These are phyloP conservation scores for Lepiota subincarnata DNA, from an alignment of 768 basidiomycete species.

Conservation along the genomic window DNA sequence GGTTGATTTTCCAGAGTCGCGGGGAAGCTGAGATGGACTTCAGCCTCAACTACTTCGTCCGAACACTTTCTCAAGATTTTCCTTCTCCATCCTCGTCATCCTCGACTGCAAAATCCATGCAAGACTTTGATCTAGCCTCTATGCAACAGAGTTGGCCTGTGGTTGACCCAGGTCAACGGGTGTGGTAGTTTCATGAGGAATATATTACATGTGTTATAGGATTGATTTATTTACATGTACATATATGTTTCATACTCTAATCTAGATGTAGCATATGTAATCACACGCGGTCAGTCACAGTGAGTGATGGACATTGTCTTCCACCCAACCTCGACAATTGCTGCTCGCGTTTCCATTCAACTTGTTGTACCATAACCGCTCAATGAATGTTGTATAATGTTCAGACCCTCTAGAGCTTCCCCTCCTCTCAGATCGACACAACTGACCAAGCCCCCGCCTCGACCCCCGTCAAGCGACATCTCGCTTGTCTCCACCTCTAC, in stretches of 20 bases:
- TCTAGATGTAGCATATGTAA: no score
- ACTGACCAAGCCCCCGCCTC: constrained; percentile 16
- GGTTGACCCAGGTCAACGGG: background rate
- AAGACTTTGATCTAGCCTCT: constrained; percentile 1
- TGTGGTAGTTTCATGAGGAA: background rate
- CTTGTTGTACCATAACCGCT: background rate
- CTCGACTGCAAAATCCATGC: constrained; percentile 4
- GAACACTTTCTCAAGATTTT: constrained; percentile 28
- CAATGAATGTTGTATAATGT: constrained; percentile 29
- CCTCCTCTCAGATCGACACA: constrained; percentile 35
- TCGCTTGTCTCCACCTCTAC: constrained; percentile 34
- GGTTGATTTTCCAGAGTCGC: constrained; percentile 17
- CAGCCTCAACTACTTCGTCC: constrained; percentile 42
- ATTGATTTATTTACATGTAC: no score
- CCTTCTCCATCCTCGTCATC: constrained; percentile 16
- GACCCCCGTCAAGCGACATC: constrained; percentile 8
- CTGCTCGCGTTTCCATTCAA: background rate
- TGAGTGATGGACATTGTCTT: background rate
- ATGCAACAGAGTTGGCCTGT: background rate
- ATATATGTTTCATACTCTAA: no score
- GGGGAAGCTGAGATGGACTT: constrained; percentile 43
- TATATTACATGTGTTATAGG: no score
- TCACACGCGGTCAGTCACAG: background rate
- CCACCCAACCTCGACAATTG: background rate
- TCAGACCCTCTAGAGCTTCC: constrained; percentile 45